Conservation (phyloP, 2,329 filamentous ascomycete species). For the Xylariales sp. region DNA sequence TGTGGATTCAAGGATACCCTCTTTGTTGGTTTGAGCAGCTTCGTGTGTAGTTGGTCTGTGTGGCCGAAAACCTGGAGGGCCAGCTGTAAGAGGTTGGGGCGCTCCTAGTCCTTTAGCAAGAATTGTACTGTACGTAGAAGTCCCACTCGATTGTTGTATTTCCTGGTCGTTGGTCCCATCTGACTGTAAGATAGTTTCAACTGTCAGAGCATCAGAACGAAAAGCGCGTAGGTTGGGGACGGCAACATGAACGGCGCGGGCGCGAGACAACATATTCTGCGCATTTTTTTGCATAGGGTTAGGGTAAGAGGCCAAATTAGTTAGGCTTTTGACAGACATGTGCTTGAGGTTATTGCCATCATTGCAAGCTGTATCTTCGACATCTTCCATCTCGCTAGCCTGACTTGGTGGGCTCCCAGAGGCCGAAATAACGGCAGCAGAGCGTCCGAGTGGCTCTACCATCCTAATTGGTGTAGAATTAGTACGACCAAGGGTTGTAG, state of each 20-base stretch:
- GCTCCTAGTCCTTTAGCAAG: conserved; percentile 32
- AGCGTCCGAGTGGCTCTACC: too few species aligned
- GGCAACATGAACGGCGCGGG: conserved; percentile 14
- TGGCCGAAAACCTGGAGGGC: conserved; percentile 50
- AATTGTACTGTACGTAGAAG: conserved; percentile 6
- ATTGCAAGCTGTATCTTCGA: conserved; percentile 21
- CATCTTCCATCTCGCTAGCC: too few species aligned
- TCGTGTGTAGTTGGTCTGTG: conserved; percentile 41
- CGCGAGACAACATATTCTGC: conserved; percentile 37
- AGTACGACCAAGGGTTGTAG: conserved; percentile 14
- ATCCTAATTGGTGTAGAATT: too few species aligned
- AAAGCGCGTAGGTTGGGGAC: not conserved
- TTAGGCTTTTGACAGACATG: conserved; percentile 41
- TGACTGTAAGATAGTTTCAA: conserved; percentile 11
- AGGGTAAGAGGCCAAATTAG: conserved; percentile 50
- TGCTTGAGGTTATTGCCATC: conserved; percentile 28
- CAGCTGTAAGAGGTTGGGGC: conserved; percentile 49
- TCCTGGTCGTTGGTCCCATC: conserved; percentile 13
- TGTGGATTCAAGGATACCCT: conserved; percentile 1
- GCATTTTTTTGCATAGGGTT: conserved; percentile 51
- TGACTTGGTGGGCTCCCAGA: too few species aligned
- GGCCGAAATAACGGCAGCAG: too few species aligned
- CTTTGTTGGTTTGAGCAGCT: conserved; percentile 10
- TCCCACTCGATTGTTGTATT: not conserved
- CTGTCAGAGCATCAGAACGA: conserved; percentile 9